phyloP scores from a whole-genome alignment of 2,329 filamentous ascomycete genomes.

The Fusarium setosum region DNA sequence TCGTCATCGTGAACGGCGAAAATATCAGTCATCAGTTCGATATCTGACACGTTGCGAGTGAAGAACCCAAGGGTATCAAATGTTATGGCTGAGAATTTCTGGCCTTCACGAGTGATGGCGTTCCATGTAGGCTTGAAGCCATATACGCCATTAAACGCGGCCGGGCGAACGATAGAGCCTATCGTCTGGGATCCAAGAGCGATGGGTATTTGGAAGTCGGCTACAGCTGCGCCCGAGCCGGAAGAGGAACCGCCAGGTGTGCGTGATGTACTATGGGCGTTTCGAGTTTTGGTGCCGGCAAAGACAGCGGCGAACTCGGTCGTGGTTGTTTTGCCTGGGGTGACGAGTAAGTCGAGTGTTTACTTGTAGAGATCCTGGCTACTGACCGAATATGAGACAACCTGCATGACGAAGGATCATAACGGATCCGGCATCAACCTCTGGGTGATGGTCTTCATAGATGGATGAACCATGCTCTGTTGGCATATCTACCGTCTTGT shows the following conservation, averaged over 20 bases:
- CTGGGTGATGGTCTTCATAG: constrained; percentile 55
- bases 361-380: constrained; percentile 55
- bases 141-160: constrained; percentile 73
- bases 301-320: constrained; percentile 69
- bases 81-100: constrained; percentile 67
- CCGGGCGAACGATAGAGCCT: constrained; percentile 72
- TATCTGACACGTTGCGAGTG: constrained; percentile 66
- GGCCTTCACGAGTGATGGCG: constrained; percentile 70
- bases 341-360: constrained; percentile 63
- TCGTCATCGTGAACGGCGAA: constrained; percentile 67
- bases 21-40: constrained; percentile 65
- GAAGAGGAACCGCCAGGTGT: constrained; percentile 75
- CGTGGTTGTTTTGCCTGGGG: constrained; percentile 48
- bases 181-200: constrained; percentile 74
- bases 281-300: constrained; percentile 61
- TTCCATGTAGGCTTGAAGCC: constrained; percentile 76
- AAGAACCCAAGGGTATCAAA: constrained; percentile 74
- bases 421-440: constrained; percentile 63
- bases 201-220: constrained; percentile 71
- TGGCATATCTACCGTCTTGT: constrained; percentile 58
- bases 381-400: constrained; percentile 61
- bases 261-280: constrained; percentile 70
- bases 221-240: constrained; percentile 74
- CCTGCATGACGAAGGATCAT: constrained; percentile 63
- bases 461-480: constrained; percentile 65